Evolutionary conservation across 177 flowering plant genomes (phyloP).

Genomic region (Vitis hybrid): DNA sequence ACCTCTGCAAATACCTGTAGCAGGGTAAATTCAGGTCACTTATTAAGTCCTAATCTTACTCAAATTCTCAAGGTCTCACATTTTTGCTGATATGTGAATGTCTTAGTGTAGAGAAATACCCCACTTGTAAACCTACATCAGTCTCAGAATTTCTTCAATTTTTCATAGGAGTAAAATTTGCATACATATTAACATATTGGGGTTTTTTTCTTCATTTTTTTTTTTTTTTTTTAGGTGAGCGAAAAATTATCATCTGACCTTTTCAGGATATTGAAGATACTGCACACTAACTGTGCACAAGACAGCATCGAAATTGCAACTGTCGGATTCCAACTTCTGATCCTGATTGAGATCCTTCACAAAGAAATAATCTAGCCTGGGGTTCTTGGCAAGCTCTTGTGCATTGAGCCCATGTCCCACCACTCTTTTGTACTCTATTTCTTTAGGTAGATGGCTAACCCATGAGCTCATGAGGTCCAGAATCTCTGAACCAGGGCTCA

Average conservation of each 20-base stretch:
- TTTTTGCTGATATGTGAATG: no score
- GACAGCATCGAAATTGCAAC: slow-evolving; percentile 62
- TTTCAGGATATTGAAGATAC: slow-evolving; percentile 84
- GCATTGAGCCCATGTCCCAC: slow-evolving; percentile 89
- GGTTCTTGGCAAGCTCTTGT: slow-evolving; percentile 74
- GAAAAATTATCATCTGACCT: slow-evolving; percentile 35
- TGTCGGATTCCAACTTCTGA: slow-evolving; percentile 45
- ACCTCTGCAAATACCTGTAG: slow-evolving; percentile 78
- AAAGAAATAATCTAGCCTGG: slow-evolving; percentile 61
- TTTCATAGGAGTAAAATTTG: no score
- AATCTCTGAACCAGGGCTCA: slow-evolving; percentile 55
- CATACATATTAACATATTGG: no score
- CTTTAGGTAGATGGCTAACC: slow-evolving; percentile 75
- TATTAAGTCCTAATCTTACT: background rate
- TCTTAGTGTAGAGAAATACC: no score
- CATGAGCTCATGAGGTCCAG: slow-evolving; percentile 89
- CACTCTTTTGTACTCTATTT: slow-evolving; percentile 57
- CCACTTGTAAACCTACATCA: no score
- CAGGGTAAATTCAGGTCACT: background rate
- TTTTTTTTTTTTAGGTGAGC: no score
- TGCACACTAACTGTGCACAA: slow-evolving; percentile 85
- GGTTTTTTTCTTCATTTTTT: no score
- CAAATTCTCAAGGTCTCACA: no score
- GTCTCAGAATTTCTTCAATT: no score
- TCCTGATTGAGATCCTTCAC: slow-evolving; percentile 79